phyloP scores from a whole-genome alignment of 768 basidiomycete species.

The Leccinellum rugosiceps region DNA sequence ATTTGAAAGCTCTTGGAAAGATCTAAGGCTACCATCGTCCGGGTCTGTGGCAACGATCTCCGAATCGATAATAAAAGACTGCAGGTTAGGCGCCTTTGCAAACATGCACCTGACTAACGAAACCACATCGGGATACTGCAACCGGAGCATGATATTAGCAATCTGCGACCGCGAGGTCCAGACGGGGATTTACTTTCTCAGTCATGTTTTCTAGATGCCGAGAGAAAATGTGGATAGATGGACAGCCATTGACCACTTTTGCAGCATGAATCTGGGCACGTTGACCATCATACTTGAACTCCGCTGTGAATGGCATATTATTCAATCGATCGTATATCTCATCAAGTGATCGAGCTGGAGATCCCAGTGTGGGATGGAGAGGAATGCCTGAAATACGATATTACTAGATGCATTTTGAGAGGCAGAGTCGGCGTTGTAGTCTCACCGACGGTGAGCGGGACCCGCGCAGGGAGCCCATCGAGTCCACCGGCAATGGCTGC shows the following conservation, averaged over 20 bases:
- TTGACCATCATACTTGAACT: constrained; percentile 92
- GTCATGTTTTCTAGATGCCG: constrained; percentile 94
- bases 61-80: constrained; percentile 78
- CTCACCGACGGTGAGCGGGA: constrained; percentile 70
- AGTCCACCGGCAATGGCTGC: constrained; percentile 62
- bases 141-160: constrained; percentile 13
- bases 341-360: constrained; percentile 77
- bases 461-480: constrained; percentile 52
- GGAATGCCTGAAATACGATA: constrained; percentile 58
- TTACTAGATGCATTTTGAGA: constrained; percentile 11
- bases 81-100: constrained; percentile 35
- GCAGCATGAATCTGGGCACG: constrained; percentile 75
- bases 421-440: constrained; percentile 2
- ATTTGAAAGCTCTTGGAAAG: constrained; percentile 86
- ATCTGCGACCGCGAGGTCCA: neutral
- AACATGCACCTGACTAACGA: constrained; percentile 54
- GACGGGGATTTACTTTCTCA: constrained; percentile 53
- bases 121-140: constrained; percentile 80
- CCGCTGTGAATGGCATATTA: constrained; percentile 69
- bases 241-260: constrained; percentile 23
- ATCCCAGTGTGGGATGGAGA: constrained; percentile 82
- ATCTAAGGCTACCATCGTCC: constrained; percentile 54
- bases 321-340: constrained; percentile 77
- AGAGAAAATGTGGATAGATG: constrained; percentile 68
- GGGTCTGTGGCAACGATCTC: constrained; percentile 85